Percentiles rank a stretch among this genome's conserved stretches.
Conservation (phyloP, 2,329 filamentous ascomycete species). For the Berkeleyomyces rouxiae region DNA sequence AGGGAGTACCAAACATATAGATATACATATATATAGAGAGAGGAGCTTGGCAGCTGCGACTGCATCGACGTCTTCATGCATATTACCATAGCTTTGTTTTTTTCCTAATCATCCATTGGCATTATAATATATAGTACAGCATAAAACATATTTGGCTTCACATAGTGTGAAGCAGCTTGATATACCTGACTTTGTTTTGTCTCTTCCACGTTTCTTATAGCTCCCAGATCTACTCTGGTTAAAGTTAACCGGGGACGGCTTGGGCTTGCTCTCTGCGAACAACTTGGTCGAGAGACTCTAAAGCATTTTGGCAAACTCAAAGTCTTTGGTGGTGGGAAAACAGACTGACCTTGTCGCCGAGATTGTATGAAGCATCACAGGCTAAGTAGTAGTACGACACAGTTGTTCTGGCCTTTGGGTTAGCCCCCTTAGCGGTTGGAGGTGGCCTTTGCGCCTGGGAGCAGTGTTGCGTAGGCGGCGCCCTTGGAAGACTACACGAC, state of each 20-base stretch:
- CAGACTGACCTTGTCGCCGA: conserved; percentile 23
- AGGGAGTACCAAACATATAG: neutral
- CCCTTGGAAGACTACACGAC: conserved; percentile 18
- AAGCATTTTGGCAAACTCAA: conserved; percentile 24
- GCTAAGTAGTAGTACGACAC: conserved; percentile 26
- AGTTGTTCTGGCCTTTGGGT: conserved; percentile 21
- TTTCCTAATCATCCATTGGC: neutral
- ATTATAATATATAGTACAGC: neutral
- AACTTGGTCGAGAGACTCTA: conserved; percentile 22
- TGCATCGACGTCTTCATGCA: neutral
- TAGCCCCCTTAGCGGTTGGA: conserved; percentile 27
- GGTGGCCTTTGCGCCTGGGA: conserved; percentile 23
- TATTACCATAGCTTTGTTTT: neutral
- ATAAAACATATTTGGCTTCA: neutral
- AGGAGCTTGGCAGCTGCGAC: too few species aligned
- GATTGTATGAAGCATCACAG: neutral
- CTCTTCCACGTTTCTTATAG: conserved; percentile 17
- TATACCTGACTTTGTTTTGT: conserved; percentile 22
- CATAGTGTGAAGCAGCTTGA: conserved; percentile 30
- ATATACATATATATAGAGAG: neutral
- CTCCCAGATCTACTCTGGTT: conserved; percentile 21
- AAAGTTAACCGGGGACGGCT: conserved; percentile 20
- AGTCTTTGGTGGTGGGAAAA: conserved; percentile 18
- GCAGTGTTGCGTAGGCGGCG: conserved; percentile 26
- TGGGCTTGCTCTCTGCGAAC: conserved; percentile 22